Percentiles rank a stretch among this genome's conserved stretches.
phyloP scores from a whole-genome alignment of 441 rosid species.

The Sinapis alba region DNA sequence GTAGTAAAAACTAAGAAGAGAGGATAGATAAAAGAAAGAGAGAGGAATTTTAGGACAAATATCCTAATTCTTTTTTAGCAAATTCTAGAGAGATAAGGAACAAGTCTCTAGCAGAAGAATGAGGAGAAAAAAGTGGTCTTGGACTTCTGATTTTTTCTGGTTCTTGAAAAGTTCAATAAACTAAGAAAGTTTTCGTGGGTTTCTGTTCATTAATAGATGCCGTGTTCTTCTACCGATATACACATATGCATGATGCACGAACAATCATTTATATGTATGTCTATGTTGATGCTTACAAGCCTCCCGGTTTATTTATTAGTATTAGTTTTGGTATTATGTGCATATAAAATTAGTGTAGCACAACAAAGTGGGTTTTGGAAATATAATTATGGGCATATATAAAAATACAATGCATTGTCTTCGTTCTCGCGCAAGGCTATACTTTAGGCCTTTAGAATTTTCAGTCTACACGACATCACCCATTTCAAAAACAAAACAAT shows the following conservation, averaged over 20 bases:
- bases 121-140: constrained; percentile 38
- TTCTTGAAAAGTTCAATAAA: constrained; percentile 32
- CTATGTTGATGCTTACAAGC: neutral
- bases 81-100: constrained; percentile 24
- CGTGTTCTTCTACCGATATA: neutral
- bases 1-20: constrained; percentile 12
- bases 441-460: neutral
- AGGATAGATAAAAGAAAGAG: constrained; percentile 3
- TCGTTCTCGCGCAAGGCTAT: neutral
- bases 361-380: neutral
- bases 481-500: neutral
- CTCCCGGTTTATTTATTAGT: neutral
- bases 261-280: neutral
- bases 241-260: neutral
- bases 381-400: neutral
- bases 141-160: constrained; percentile 28
- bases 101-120: constrained; percentile 53
- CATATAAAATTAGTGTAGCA: neutral
- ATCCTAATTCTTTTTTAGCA: constrained; percentile 23
- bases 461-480: neutral
- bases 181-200: neutral
- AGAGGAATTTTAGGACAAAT: neutral
- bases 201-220: neutral
- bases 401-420: neutral
- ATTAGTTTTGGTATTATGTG: neutral